Conservation (phyloP, 148 eudicot species). For the Limonium bicolor region DNA sequence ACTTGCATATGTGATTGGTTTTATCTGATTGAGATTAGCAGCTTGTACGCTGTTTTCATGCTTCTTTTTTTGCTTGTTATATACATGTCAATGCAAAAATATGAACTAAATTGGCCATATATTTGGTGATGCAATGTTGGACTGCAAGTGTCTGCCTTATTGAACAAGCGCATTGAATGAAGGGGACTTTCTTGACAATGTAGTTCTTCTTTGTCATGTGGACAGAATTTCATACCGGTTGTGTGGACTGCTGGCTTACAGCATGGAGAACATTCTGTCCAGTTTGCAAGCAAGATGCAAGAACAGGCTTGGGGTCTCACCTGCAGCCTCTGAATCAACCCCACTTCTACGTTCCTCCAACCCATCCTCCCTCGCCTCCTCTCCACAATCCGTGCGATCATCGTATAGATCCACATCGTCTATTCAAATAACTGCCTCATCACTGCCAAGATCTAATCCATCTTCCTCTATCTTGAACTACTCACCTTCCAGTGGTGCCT, state of each 20-base stretch:
- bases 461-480: conserved; percentile 15
- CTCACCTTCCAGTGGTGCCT: conserved; percentile 34
- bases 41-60: too few species aligned
- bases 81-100: too few species aligned
- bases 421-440: conserved; percentile 42
- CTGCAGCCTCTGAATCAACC: conserved; percentile 76
- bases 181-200: too few species aligned
- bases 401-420: conserved; percentile 40
- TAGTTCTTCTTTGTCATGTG: conserved; percentile 22
- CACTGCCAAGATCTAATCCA: conserved; percentile 26
- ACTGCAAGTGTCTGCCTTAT: too few species aligned
- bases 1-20: too few species aligned
- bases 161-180: too few species aligned
- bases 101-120: too few species aligned
- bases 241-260: conserved; percentile 90
- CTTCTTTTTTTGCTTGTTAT: too few species aligned
- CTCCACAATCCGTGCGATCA: conserved; percentile 35
- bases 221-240: conserved; percentile 62
- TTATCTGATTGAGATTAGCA: too few species aligned
- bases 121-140: too few species aligned
- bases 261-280: conserved; percentile 98
- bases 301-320: conserved; percentile 53
- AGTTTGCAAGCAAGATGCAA: conserved; percentile 82
- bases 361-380: conserved; percentile 31
- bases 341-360: conserved; percentile 65